Evolutionary conservation across 2,329 filamentous ascomycete species (phyloP), one percentile per base, ranked within the genome.

Genomic region (Colletotrichum agaves): DNA sequence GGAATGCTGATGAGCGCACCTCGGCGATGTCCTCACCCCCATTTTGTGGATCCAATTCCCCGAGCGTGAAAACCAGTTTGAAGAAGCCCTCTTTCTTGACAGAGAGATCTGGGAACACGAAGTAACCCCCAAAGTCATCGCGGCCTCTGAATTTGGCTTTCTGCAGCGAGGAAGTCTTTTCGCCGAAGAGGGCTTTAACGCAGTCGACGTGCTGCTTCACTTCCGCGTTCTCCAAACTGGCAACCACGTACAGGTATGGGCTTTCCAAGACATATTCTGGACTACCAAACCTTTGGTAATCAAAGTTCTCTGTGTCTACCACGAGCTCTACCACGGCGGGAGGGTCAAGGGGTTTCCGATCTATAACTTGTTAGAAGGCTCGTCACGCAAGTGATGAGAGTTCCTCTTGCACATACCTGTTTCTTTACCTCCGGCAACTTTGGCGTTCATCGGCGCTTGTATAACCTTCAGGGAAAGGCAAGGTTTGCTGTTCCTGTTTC

Each of bases 81-180:
- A 90, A 95, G 19, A 83, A 84, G 33, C 94, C 94, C 73, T 92
- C 88, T 23, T 89, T 83, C 75, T 91, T 91, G 68, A 95, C 89
- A 0, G 93, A 96, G 21, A 97, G 83, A 77, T 97, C 93, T 5
- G 92, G 92, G 78, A 97, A 97, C n/a, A 97, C 90, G 74, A 97
- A 97, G 80, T 94, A 97, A 1, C 90, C 93, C 11, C 91, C 91
- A 78, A 96, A 93, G 81, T 82, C 10, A 37, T 13, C 83, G 74
- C 94, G 94, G 73, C 91, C 85, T 3, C 88, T 85, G 75, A 97
- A 92, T 77, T 96, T 95, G 61, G 97, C 81, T 61, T 92, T 87
- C 77, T 97, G 92, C 55, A 96, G 83, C 8, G 93, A 97, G 2
- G 93, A 97, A 5, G 92, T 90, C 46, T 92, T 83, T 5, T 91